Evolutionary conservation across 2,329 filamentous ascomycete genomes (phyloP).

Genomic region (Verticillium albo-atrum): DNA sequence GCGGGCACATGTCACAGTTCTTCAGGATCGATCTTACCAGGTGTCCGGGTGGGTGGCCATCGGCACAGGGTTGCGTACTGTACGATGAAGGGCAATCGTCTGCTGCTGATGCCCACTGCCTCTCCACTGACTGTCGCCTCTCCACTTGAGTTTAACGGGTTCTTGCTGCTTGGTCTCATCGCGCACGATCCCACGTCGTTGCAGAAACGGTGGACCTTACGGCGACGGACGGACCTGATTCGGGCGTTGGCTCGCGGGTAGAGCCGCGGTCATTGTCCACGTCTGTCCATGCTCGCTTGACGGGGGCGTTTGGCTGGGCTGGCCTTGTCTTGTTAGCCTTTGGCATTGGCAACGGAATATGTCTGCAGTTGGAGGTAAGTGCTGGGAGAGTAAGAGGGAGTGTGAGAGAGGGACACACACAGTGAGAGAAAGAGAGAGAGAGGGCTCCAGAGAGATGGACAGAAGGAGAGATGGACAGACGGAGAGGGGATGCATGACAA

Average conservation of each 20-base stretch:
- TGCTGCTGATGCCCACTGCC: background rate
- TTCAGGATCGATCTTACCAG: background rate
- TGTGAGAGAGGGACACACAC: no score
- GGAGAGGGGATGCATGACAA: background rate
- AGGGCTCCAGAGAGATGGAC: no score
- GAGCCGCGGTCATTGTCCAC: background rate
- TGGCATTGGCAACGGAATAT: no score
- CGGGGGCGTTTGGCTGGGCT: no score
- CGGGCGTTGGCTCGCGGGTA: background rate
- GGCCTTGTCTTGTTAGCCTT: no score
- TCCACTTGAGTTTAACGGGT: no score
- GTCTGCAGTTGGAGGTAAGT: no score
- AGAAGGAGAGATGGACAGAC: no score
- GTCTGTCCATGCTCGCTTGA: background rate
- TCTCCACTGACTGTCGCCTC: background rate
- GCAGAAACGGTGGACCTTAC: background rate
- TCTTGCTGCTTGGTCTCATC: background rate
- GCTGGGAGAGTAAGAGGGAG: no score
- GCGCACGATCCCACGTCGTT: background rate
- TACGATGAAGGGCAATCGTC: background rate
- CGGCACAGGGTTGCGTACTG: background rate
- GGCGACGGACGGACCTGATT: background rate
- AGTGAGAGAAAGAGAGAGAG: no score
- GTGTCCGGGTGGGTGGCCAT: background rate
- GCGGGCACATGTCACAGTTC: background rate